Evolutionary conservation across 2,329 filamentous ascomycete genomes (phyloP).

Genomic region (Calonectria crousiana): DNA sequence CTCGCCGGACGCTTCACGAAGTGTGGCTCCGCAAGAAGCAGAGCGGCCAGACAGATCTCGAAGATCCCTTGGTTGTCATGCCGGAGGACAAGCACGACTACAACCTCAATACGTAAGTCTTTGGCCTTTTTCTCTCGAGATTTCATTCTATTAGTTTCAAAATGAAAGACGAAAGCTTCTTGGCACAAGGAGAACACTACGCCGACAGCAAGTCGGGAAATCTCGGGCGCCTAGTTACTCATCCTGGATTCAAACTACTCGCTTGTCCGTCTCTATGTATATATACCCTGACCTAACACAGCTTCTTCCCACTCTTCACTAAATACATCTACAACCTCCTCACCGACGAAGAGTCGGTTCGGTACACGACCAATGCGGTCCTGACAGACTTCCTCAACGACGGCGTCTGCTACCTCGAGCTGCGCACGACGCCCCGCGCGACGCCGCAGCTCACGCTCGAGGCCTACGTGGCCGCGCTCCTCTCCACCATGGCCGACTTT

Average conservation of each 20-base stretch:
- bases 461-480: conserved; percentile 74
- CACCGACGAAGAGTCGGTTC: conserved; percentile 70
- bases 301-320: conserved; percentile 84
- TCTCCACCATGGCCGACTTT: conserved; percentile 70
- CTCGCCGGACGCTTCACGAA: conserved; percentile 77
- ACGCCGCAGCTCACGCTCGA: conserved; percentile 70
- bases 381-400: conserved; percentile 75
- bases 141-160: not conserved
- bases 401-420: conserved; percentile 82
- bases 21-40: conserved; percentile 76
- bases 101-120: conserved; percentile 73
- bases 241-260: not conserved
- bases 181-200: not conserved
- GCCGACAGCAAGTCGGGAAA: not conserved
- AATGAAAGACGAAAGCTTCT: not conserved
- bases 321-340: conserved; percentile 84
- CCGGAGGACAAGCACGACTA: conserved; percentile 79
- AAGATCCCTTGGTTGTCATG: conserved; percentile 78
- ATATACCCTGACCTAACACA: conserved; percentile 44
- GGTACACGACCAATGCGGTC: conserved; percentile 73
- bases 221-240: not conserved
- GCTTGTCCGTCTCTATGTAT: not conserved
- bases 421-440: conserved; percentile 82
- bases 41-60: conserved; percentile 64
- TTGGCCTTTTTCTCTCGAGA: not conserved